Conservation (phyloP, 2,329 filamentous ascomycete species). For the Talaromyces pinophilus region DNA sequence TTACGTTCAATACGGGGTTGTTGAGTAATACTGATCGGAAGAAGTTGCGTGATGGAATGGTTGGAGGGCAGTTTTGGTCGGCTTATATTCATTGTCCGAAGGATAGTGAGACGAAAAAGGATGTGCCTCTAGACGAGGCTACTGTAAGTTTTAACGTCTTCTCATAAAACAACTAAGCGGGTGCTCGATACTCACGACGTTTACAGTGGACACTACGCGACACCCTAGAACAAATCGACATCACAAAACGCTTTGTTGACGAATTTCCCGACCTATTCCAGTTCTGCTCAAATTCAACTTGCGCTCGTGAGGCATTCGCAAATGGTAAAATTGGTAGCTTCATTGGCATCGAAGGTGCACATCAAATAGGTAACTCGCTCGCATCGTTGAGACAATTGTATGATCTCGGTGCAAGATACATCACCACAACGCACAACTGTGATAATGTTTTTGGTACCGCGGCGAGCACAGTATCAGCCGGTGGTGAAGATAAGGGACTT, state of each 20-base stretch:
- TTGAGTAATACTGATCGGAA: constrained; percentile 32
- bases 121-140: constrained; percentile 24
- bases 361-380: constrained; percentile 32
- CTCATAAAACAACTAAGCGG: too few relatives aligned
- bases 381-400: constrained; percentile 26
- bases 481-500: constrained; percentile 28
- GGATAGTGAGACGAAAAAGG: constrained; percentile 12
- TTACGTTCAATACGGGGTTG: constrained; percentile 25
- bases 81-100: constrained; percentile 32
- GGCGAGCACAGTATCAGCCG: constrained; percentile 21
- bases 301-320: constrained; percentile 26
- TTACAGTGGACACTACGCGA: constrained; percentile 26
- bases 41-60: constrained; percentile 29
- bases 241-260: constrained; percentile 26
- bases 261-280: constrained; percentile 27
- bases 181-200: too few relatives aligned
- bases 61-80: constrained; percentile 36
- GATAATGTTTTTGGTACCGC: constrained; percentile 34
- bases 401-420: constrained; percentile 28
- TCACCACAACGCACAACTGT: constrained; percentile 32
- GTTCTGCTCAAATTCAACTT: constrained; percentile 26
- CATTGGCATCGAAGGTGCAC: constrained; percentile 32
- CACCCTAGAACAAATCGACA: constrained; percentile 30
- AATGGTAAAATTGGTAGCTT: constrained; percentile 28
- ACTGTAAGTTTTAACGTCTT: constrained; percentile 17